Conservation (phyloP, 176 grass and related monocot genomes). For the Zoysia pacifica region DNA sequence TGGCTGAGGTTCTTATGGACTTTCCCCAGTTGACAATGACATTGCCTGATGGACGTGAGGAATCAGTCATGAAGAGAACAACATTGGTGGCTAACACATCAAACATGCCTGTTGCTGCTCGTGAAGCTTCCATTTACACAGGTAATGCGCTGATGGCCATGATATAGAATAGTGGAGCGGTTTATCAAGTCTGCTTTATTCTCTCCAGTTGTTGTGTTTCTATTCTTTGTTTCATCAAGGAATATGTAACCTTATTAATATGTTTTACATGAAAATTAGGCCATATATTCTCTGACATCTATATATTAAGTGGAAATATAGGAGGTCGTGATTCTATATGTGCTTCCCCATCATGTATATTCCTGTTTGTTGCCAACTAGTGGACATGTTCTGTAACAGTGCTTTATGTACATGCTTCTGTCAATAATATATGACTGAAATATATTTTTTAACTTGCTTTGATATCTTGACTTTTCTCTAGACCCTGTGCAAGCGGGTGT, state of each 20-base stretch:
- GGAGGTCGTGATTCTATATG: too few relatives aligned
- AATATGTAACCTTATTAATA: not conserved
- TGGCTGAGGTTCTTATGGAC: slow-evolving; percentile 98
- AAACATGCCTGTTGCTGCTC: slow-evolving; percentile 96
- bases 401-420: too few relatives aligned
- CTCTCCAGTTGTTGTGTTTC: too few relatives aligned
- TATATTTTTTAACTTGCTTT: too few relatives aligned
- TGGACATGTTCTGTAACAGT: too few relatives aligned
- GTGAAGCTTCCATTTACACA: slow-evolving; percentile 96
- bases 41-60: slow-evolving; percentile 82
- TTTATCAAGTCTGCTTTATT: not conserved
- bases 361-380: too few relatives aligned
- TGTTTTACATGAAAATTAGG: not conserved
- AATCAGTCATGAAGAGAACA: slow-evolving; percentile 93
- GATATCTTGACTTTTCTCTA: too few relatives aligned
- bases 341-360: too few relatives aligned
- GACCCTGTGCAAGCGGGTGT: too few relatives aligned
- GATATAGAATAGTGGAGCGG: not conserved
- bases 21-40: slow-evolving; percentile 96
- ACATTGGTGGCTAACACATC: slow-evolving; percentile 96
- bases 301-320: not conserved
- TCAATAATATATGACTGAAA: too few relatives aligned
- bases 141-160: slow-evolving; percentile 42
- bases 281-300: not conserved
- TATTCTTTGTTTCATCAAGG: not conserved